Base-by-base conservation (phyloP, 352 stramenopile genomes). In the Phytopythium aichiense region DNA sequence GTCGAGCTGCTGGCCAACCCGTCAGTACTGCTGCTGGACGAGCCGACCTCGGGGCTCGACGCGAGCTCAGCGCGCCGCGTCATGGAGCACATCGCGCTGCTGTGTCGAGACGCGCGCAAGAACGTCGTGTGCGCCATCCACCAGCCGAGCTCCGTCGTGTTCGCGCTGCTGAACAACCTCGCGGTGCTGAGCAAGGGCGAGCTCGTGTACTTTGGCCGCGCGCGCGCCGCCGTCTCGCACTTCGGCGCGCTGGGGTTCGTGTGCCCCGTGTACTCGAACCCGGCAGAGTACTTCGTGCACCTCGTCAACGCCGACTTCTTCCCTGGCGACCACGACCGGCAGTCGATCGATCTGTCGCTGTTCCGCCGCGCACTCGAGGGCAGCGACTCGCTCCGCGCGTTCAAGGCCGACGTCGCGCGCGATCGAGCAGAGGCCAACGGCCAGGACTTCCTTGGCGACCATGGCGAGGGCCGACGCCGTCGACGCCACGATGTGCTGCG, bases 1-100 rank as follows among this genome's bases (percentile, higher is more conserved):
- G 71, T 97, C 18, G 94, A 99, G 73, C 69, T 99, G 38, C 85
- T 98, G 0, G 87, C 91, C 0, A 96, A 98, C 61, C 96, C 96
- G 52, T 91, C 94, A n/a, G 72, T 99, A 35, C 64, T 99, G 38
- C 88, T 99, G 30, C 73, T 99, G 23, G 95, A 98, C 59, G 96
- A 98, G 60, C 94, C 95, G 2, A 99, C 94, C 0, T 95, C 77
- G 12, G 91, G 92, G 0, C 74, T 99, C 18, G 95, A 98, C 70
- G 80, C 86, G 20, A 90, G 81, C 7, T 89, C 92, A n/a, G 91
- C 94, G 16, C 75, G 90, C 28, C 82, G 81, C 51, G 87, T 98
- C 6, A 96, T 98, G 68, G 71, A 93, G 28, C 63, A 83, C 25
- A 74, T 92, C 23, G 61, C 84, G 15, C 64, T 73, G 33, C 61